Evolutionary conservation across 331 rosid species (phyloP), one percentile per base, ranked within the genome.

Genomic region (Prunus yedoensis): DNA sequence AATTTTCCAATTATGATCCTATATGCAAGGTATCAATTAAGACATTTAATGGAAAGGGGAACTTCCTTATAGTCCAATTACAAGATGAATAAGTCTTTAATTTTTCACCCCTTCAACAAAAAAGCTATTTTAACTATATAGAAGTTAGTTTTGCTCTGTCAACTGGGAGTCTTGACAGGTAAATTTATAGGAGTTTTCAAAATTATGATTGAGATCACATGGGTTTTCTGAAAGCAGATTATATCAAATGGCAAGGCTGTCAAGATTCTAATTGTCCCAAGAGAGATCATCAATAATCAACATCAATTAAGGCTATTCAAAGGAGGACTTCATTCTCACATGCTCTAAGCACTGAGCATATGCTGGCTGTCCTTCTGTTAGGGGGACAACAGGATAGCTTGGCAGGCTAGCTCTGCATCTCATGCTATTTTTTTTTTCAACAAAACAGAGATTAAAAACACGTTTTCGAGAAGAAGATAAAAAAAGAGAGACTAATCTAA

Each of bases 251-350:
- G 38, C 35, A 56, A 71, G 76, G 77, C 65, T 64, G 65, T 20
- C 64, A 35, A 51, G 79, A 75, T 75, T 52, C 72, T 43, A 51
- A 14, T 65, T 75, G 79, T 75, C 53, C 52, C 53, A 51, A 74
- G 21, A 17, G 10, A 50, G 62, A 18, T 52, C 7, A 25, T 70
- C 63, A n/a, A 70, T 70, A n/a, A 70, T 17, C 51, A 35, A 35
- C 71, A 21, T 27, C 43, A n/a, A 62, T 27, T 6, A 74, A 49
- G 15, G 50, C 30, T 27, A 74, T 10, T 43, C n/a, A 51, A 32
- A 16, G 20, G 52, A 12, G 12, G 72, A 27, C 56, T 38, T 11
- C 49, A 75, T 10, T 59, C 60, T 20, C 70, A 58, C 69, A 46
- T 73, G 68, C 6, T 43, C 45, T 43, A 50, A 73, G 57, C 21